A percentile compares a stretch with the other conserved stretches of the same genome.
These are phyloP conservation scores for Coniosporium apollinis DNA, from an alignment of 495 filamentous ascomycete genomes.

Conservation along the genomic window DNA sequence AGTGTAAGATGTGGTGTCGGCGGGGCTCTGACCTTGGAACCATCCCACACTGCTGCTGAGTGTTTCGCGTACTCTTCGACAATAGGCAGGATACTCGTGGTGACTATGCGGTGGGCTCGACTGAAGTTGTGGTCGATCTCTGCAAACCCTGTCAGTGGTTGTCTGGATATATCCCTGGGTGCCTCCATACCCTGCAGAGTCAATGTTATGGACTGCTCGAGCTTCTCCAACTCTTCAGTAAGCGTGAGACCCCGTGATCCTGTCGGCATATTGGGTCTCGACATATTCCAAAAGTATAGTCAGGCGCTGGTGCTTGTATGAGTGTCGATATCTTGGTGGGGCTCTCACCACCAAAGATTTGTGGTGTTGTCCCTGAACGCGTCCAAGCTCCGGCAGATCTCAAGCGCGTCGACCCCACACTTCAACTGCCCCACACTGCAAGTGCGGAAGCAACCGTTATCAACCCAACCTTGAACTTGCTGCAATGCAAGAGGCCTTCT, in stretches of 20 bases:
- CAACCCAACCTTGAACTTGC: no score
- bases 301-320: no score
- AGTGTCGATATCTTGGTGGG: no score
- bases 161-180: no score
- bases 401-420: no score
- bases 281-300: no score
- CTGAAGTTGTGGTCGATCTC: conserved; percentile 99
- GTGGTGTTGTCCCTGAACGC: no score
- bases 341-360: no score
- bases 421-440: no score
- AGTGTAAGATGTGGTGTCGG: background rate
- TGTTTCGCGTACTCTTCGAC: conserved; percentile 95
- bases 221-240: conserved; percentile 87
- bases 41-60: conserved; percentile 89
- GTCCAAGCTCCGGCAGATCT: no score
- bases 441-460: no score
- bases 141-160: conserved; percentile 24
- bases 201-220: conserved; percentile 92
- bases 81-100: conserved; percentile 76
- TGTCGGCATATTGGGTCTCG: background rate
- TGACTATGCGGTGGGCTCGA: conserved; percentile 90
- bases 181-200: conserved; percentile 71
- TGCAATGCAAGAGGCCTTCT: no score
- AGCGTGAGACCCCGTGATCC: conserved; percentile 23
- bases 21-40: conserved; percentile 52